These are phyloP conservation scores for Ambrosiella xylebori DNA, from an alignment of 2,329 filamentous ascomycete genomes.

Conservation along the genomic window DNA sequence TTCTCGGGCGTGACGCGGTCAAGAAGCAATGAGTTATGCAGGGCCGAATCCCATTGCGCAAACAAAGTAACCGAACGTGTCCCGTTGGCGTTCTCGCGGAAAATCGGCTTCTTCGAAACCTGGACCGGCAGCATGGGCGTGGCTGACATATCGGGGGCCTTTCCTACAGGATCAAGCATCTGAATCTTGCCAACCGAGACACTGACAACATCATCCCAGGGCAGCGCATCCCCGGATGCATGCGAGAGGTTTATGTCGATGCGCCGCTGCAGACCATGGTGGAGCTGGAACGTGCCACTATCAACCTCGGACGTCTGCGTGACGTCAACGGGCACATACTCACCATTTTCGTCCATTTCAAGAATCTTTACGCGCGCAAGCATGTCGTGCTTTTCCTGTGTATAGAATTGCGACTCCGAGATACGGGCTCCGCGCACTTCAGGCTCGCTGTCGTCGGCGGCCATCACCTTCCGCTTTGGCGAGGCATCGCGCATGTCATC, in stretches of 20 bases:
- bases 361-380: slow-evolving; percentile 77
- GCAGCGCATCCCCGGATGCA: slow-evolving; percentile 70
- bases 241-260: slow-evolving; percentile 81
- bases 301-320: slow-evolving; percentile 72
- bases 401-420: slow-evolving; percentile 81
- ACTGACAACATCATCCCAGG: slow-evolving; percentile 69
- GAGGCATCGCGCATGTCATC: slow-evolving; percentile 86
- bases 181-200: slow-evolving; percentile 68
- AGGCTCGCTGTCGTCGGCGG: not conserved
- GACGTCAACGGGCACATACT: slow-evolving; percentile 85
- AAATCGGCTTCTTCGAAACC: slow-evolving; percentile 57
- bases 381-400: slow-evolving; percentile 84
- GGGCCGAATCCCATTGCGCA: slow-evolving; percentile 93
- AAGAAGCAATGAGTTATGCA: slow-evolving; percentile 82
- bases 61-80: slow-evolving; percentile 71
- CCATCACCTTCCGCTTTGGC: slow-evolving; percentile 18
- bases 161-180: slow-evolving; percentile 69
- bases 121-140: slow-evolving; percentile 53
- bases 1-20: slow-evolving; percentile 87
- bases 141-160: slow-evolving; percentile 60
- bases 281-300: slow-evolving; percentile 80
- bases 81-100: slow-evolving; percentile 76
- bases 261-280: slow-evolving; percentile 82
- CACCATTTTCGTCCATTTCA: slow-evolving; percentile 78
- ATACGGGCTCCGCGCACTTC: slow-evolving; percentile 43